Conservation (phyloP, 371 early-diverging fungal species). For the Syncephalastrum contaminatum region DNA sequence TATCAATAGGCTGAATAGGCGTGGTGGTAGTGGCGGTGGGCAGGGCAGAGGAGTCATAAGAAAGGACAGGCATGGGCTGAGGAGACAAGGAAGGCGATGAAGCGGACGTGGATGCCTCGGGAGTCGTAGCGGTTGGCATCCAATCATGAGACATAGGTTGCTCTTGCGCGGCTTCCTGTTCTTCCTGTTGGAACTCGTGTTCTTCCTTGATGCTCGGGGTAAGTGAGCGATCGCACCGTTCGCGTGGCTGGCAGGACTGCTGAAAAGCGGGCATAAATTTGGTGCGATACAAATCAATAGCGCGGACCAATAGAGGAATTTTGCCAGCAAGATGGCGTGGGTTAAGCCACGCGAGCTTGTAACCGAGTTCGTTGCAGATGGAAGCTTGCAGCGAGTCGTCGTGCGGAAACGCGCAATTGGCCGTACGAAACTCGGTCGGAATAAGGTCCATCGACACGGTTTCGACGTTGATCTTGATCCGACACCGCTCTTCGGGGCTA, state of each 20-base stretch:
- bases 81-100: too few relatives aligned
- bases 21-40: constrained; percentile 4
- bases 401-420: constrained; percentile 43
- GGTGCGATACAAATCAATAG: constrained; percentile 41
- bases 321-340: constrained; percentile 43
- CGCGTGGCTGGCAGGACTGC: constrained; percentile 11
- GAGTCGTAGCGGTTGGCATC: neutral
- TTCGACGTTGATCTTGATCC: constrained; percentile 44
- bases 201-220: too few relatives aligned
- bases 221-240: neutral
- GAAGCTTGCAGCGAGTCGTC: constrained; percentile 32
- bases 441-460: constrained; percentile 38
- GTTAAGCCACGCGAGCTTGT: constrained; percentile 49
- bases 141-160: neutral
- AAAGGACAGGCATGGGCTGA: neutral
- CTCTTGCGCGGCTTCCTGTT: neutral
- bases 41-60: neutral
- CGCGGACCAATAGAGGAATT: constrained; percentile 40
- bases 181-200: neutral
- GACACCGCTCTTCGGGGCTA: constrained; percentile 24
- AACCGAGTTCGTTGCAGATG: constrained; percentile 42
- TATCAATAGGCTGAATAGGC: too few relatives aligned
- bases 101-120: too few relatives aligned
- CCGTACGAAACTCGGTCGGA: constrained; percentile 31
- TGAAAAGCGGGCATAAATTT: constrained; percentile 42